Evolutionary conservation across 1,139 yeast species (phyloP).

Genomic region (Kodamaea derodonti): DNA sequence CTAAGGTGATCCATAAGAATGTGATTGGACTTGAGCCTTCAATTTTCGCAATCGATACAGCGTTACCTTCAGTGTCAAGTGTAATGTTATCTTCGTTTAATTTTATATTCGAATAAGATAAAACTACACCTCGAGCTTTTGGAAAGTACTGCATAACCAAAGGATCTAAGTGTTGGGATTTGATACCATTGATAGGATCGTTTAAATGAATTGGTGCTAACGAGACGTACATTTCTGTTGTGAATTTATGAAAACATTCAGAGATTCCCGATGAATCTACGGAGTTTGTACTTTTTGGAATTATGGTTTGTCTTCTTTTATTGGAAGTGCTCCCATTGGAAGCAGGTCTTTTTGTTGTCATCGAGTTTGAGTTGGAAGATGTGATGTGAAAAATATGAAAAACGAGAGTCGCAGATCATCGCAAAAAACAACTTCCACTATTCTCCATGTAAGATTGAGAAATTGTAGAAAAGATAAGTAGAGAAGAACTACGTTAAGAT

Average conservation of each 20-base stretch:
- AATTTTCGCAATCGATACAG: conserved; percentile 53
- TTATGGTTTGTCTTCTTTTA: conserved; percentile 18
- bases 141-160: conserved; percentile 78
- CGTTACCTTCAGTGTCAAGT: conserved; percentile 21
- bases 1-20: conserved; percentile 83
- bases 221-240: conserved; percentile 71
- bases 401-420: too few species aligned
- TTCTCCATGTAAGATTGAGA: too few species aligned
- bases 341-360: conserved; percentile 1
- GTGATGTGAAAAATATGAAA: too few species aligned
- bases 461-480: too few species aligned
- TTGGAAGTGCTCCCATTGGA: conserved; percentile 4
- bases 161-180: conserved; percentile 85
- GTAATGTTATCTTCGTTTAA: conserved; percentile 34
- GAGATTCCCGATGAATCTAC: conserved; percentile 40
- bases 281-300: conserved; percentile 32
- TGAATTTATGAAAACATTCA: conserved; percentile 64
- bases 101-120: conserved; percentile 67
- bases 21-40: conserved; percentile 84
- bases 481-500: too few species aligned
- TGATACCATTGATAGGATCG: conserved; percentile 72
- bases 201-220: conserved; percentile 75
- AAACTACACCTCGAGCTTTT: conserved; percentile 74
- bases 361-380: neutral
- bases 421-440: too few species aligned